phyloP scores from a whole-genome alignment of 2,329 filamentous ascomycete genomes.

The Penicillium sp. region DNA sequence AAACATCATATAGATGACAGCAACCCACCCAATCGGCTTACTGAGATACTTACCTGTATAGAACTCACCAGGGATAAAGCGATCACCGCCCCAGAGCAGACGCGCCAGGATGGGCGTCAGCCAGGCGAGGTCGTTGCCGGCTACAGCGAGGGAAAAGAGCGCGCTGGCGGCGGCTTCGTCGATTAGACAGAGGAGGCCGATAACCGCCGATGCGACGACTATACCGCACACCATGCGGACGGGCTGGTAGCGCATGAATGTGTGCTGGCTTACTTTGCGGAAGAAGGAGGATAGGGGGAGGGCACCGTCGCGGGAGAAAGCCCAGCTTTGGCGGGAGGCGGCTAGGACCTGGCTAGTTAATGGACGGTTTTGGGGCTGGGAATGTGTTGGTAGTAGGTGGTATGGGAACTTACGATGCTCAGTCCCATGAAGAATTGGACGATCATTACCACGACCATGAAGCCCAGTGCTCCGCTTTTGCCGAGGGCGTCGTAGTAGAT shows the following conservation, averaged over 20 bases:
- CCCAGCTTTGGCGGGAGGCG: conserved; percentile 59
- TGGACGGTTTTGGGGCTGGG: background rate
- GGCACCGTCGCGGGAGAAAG: conserved; percentile 59
- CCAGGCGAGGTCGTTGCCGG: conserved; percentile 60
- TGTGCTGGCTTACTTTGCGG: conserved; percentile 51
- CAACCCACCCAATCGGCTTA: conserved; percentile 52
- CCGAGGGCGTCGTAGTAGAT: conserved; percentile 62
- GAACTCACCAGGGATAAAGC: conserved; percentile 58
- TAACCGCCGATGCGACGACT: conserved; percentile 48
- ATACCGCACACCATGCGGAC: conserved; percentile 57
- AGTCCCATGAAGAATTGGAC: conserved; percentile 63
- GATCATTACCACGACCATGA: conserved; percentile 59
- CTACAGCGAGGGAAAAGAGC: conserved; percentile 52
- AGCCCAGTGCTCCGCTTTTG: conserved; percentile 56
- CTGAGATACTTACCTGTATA: conserved; percentile 54
- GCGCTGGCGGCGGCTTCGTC: conserved; percentile 54
- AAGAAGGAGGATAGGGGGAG: conserved; percentile 59
- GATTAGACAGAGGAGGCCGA: conserved; percentile 58
- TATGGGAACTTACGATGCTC: conserved; percentile 40
- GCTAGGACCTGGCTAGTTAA: conserved; percentile 44
- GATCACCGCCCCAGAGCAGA: conserved; percentile 55
- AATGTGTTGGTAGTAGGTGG: background rate
- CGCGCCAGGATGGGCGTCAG: conserved; percentile 55
- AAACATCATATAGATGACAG: conserved; percentile 54
- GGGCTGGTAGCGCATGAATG: conserved; percentile 52